phyloP scores from a whole-genome alignment of 768 basidiomycete species.

The Tricholoma hemisulphureum region DNA sequence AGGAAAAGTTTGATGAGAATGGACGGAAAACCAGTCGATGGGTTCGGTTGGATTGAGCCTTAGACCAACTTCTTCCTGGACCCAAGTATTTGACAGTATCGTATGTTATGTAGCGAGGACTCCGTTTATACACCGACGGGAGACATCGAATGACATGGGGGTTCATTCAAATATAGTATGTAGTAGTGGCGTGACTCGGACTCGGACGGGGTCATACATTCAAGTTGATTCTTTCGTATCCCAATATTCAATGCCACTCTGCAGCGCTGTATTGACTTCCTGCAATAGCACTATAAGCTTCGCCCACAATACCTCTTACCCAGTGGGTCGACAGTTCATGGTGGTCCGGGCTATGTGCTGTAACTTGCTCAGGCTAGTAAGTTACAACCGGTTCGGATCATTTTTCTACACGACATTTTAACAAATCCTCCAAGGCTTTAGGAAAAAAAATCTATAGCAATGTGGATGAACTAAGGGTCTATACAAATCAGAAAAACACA shows the following conservation, averaged over 20 bases:
- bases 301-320: too few relatives aligned
- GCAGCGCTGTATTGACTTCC: too few relatives aligned
- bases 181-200: too few relatives aligned
- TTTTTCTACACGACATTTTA: too few relatives aligned
- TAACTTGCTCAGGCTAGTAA: too few relatives aligned
- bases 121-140: background rate
- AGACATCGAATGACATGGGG: slow-evolving; percentile 3
- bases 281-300: too few relatives aligned
- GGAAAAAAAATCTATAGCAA: background rate
- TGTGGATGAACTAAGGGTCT: background rate
- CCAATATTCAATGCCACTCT: too few relatives aligned
- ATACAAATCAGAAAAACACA: background rate
- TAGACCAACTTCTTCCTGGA: background rate
- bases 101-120: background rate
- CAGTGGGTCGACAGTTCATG: too few relatives aligned
- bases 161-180: background rate
- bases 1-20: background rate
- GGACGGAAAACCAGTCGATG: background rate
- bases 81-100: background rate
- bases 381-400: too few relatives aligned
- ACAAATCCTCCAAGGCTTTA: background rate
- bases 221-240: too few relatives aligned
- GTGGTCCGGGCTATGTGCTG: too few relatives aligned
- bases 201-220: too few relatives aligned
- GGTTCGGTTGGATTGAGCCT: background rate